phyloP scores from a whole-genome alignment of 257 asterid genomes.

The Lycium ferocissimum region DNA sequence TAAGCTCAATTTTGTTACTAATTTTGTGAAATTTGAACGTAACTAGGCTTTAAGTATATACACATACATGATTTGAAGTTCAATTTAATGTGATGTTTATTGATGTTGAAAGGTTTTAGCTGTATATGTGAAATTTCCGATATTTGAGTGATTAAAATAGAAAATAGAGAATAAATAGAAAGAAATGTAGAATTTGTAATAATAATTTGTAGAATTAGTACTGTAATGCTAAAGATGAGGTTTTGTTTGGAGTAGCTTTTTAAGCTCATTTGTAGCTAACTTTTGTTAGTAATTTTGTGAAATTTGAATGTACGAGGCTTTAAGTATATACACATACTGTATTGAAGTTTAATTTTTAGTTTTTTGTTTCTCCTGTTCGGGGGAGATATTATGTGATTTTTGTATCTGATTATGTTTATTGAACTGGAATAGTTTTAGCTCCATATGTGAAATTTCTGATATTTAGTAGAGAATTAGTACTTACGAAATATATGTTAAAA shows the following conservation, averaged over 20 bases:
- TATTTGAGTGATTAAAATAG: too few relatives aligned
- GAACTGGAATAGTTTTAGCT: not conserved
- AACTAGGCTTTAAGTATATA: not conserved
- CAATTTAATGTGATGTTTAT: not conserved
- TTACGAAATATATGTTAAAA: too few relatives aligned
- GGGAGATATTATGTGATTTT: not conserved
- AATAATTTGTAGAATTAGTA: too few relatives aligned
- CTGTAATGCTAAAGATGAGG: too few relatives aligned
- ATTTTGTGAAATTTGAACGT: not conserved
- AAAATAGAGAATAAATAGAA: not conserved
- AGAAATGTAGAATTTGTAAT: too few relatives aligned
- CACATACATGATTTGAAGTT: not conserved
- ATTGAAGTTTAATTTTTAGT: too few relatives aligned
- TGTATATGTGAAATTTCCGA: not conserved
- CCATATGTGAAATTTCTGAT: not conserved
- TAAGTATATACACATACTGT: too few relatives aligned
- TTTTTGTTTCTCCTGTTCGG: not conserved
- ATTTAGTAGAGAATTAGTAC: too few relatives aligned
- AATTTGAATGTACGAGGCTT: too few relatives aligned
- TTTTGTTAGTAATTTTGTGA: too few relatives aligned
- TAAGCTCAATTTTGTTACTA: not conserved
- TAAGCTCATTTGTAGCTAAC: too few relatives aligned
- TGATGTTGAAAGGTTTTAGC: not conserved
- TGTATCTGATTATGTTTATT: not conserved
- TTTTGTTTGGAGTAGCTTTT: too few relatives aligned